Percentiles rank a stretch among this genome's conserved stretches.
phyloP scores from a whole-genome alignment of 305 asterid genomes.

The Fraxinus floribunda region DNA sequence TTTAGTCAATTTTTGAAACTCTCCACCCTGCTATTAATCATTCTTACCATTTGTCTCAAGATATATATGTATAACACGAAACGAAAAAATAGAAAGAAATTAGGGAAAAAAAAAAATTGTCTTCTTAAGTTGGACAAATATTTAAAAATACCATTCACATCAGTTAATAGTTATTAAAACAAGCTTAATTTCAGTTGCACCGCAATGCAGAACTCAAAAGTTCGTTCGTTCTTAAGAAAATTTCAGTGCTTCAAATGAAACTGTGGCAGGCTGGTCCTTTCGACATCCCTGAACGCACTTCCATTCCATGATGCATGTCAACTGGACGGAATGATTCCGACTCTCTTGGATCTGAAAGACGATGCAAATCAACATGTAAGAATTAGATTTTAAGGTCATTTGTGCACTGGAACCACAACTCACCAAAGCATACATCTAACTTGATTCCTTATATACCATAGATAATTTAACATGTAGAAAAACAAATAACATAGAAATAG shows the following conservation, averaged over 20 bases:
- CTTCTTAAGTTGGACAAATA: background rate
- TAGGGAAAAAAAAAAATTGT: background rate
- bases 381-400: background rate
- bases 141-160: background rate
- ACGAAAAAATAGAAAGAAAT: background rate
- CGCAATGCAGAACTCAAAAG: slow-evolving; percentile 1
- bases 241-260: slow-evolving; percentile 55
- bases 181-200: background rate
- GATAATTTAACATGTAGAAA: background rate
- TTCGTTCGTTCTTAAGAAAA: background rate
- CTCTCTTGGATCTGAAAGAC: slow-evolving; percentile 48
- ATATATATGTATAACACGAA: background rate
- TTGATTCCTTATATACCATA: slow-evolving; percentile 8
- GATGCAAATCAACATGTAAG: slow-evolving; percentile 7
- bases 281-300: slow-evolving; percentile 82
- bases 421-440: background rate
- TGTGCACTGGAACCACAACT: background rate
- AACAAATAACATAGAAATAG: background rate
- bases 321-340: slow-evolving; percentile 65
- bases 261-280: slow-evolving; percentile 81
- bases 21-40: background rate
- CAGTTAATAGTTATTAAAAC: background rate
- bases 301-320: slow-evolving; percentile 93
- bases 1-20: background rate
- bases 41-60: background rate